These are phyloP conservation scores for Aphanomyces astaci DNA, from an alignment of 352 stramenopile genomes.

Conservation along the genomic window DNA sequence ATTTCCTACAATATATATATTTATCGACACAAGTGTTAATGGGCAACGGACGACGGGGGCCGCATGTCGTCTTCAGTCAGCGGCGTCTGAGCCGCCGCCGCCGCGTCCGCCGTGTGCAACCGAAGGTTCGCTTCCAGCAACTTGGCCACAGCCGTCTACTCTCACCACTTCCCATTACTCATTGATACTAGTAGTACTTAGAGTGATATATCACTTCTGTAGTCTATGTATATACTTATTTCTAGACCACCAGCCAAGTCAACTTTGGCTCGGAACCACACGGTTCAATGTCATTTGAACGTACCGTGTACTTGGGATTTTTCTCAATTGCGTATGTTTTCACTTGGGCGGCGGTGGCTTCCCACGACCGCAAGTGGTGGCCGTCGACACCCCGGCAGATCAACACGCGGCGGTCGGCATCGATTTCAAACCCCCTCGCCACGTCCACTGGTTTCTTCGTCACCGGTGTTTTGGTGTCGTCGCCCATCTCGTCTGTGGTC, in stretches of 20 bases:
- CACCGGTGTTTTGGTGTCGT: slow-evolving; percentile 26
- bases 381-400: slow-evolving; percentile 29
- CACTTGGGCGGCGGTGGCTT: slow-evolving; percentile 54
- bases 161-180: not conserved
- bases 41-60: not conserved
- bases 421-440: not conserved
- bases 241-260: no score
- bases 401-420: not conserved
- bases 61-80: not conserved
- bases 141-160: not conserved
- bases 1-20: no score
- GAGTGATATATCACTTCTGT: no score
- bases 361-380: slow-evolving; percentile 62
- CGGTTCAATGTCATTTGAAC: not conserved
- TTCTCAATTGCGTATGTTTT: slow-evolving; percentile 67
- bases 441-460: slow-evolving; percentile 48
- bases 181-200: no score
- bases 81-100: not conserved
- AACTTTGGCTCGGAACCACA: no score
- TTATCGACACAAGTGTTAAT: not conserved
- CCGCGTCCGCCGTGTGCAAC: not conserved
- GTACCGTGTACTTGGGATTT: slow-evolving; percentile 47
- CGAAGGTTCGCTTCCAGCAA: not conserved
- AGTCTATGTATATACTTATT: no score
- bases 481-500: not conserved